These are phyloP conservation scores for Metschnikowia gelsemii DNA, from an alignment of 805 yeast species.

Conservation along the genomic window DNA sequence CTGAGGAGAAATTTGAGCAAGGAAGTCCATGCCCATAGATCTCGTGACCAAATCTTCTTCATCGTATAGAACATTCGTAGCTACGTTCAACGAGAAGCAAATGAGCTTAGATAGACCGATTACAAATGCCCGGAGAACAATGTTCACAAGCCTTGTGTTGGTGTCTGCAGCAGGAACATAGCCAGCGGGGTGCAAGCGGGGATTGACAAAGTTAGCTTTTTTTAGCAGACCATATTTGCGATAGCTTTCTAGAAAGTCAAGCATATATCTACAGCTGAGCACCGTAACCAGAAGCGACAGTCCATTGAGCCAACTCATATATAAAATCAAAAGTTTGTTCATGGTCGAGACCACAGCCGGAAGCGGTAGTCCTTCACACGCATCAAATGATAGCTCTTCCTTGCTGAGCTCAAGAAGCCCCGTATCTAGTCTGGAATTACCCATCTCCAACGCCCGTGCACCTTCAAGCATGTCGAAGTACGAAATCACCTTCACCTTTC, in stretches of 20 bases:
- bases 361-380: constrained; percentile 35
- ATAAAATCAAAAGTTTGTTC: constrained; percentile 51
- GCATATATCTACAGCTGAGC: constrained; percentile 72
- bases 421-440: constrained; percentile 73
- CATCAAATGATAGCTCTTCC: constrained; percentile 49
- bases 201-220: constrained; percentile 12
- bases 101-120: constrained; percentile 56
- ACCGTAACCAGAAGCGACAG: constrained; percentile 75
- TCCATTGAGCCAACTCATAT: constrained; percentile 75
- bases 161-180: constrained; percentile 1
- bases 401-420: constrained; percentile 53
- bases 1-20: constrained; percentile 25
- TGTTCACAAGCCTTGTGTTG: constrained; percentile 40
- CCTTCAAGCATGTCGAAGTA: constrained; percentile 74
- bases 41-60: constrained; percentile 75
- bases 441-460: constrained; percentile 80
- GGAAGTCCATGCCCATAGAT: constrained; percentile 50
- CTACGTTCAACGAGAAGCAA: constrained; percentile 45
- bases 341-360: constrained; percentile 50
- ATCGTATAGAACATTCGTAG: constrained; percentile 62
- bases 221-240: constrained; percentile 18
- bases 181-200: constrained; percentile 11
- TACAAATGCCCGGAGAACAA: constrained; percentile 50
- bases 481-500: constrained; percentile 57
- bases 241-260: constrained; percentile 49